phyloP scores from a whole-genome alignment of 73 alveolate species.

The Strombidium stylifer region DNA sequence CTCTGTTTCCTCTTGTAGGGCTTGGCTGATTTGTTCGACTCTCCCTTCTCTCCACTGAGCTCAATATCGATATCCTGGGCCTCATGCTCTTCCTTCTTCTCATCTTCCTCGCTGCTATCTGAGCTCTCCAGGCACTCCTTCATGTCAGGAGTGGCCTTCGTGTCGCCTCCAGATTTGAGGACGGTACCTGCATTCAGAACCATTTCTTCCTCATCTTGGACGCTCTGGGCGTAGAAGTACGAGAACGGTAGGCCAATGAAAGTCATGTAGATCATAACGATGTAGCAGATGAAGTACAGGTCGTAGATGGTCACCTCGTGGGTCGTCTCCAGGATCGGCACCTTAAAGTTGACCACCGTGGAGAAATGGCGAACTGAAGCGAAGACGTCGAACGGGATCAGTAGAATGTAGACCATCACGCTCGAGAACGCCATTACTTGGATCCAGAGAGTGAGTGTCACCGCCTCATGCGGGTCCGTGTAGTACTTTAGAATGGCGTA shows the following conservation, averaged over 20 bases:
- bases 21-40: too few relatives aligned
- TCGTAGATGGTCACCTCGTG: not conserved
- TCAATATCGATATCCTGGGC: too few relatives aligned
- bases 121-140: too few relatives aligned
- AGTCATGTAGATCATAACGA: slow-evolving; percentile 44
- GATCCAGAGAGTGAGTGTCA: slow-evolving; percentile 22
- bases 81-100: too few relatives aligned
- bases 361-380: slow-evolving; percentile 1
- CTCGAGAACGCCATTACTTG: slow-evolving; percentile 50
- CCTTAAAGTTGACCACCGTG: not conserved
- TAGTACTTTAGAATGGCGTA: slow-evolving; percentile 52
- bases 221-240: slow-evolving; percentile 67
- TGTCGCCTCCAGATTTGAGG: slow-evolving; percentile 4
- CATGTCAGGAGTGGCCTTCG: too few relatives aligned
- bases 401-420: slow-evolving; percentile 52
- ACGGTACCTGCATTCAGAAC: not conserved
- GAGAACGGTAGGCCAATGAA: slow-evolving; percentile 65
- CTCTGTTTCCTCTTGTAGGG: too few relatives aligned
- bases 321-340: too few relatives aligned
- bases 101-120: too few relatives aligned
- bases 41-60: too few relatives aligned
- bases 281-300: slow-evolving; percentile 8
- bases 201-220: slow-evolving; percentile 41
- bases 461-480: slow-evolving; percentile 59
- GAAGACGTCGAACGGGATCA: slow-evolving; percentile 80